Evolutionary conservation across 768 basidiomycete species (phyloP).

Genomic region (Cystoderma amianthinum): DNA sequence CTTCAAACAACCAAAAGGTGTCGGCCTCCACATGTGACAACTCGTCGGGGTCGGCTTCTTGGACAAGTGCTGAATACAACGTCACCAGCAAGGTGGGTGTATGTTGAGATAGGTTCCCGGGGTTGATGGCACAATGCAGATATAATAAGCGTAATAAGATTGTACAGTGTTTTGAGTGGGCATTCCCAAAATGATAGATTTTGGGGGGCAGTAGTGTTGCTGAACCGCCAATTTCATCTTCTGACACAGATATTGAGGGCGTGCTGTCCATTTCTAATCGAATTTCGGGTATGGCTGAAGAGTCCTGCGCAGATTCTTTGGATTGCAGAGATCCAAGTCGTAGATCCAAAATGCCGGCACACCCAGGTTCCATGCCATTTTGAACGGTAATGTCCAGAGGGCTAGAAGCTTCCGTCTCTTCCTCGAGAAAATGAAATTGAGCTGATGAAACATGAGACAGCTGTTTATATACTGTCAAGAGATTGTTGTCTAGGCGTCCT

Average conservation of each 20-base stretch:
- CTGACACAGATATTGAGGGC: conserved; percentile 30
- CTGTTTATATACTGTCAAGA: conserved; percentile 47
- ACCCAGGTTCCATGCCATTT: conserved; percentile 39
- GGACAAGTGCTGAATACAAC: conserved; percentile 52
- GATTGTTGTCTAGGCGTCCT: conserved; percentile 34
- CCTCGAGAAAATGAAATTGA: conserved; percentile 42
- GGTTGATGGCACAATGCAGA: conserved; percentile 65
- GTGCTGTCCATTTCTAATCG: conserved; percentile 23
- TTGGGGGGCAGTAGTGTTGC: conserved; percentile 41
- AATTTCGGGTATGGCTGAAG: conserved; percentile 28
- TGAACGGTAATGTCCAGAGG: conserved; percentile 45
- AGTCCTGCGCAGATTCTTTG: conserved; percentile 13
- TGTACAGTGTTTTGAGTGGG: conserved; percentile 54
- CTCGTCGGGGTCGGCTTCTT: conserved; percentile 57
- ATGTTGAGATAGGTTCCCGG: conserved; percentile 61
- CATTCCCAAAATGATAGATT: conserved; percentile 32
- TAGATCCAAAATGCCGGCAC: conserved; percentile 44
- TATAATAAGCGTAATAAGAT: conserved; percentile 66
- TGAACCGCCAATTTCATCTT: conserved; percentile 19
- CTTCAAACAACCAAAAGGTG: conserved; percentile 78
- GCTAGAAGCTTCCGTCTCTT: conserved; percentile 37
- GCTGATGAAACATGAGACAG: conserved; percentile 46
- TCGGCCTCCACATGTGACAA: conserved; percentile 70
- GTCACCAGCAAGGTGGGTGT: conserved; percentile 66
- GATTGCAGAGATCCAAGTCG: conserved; percentile 41